phyloP scores from a whole-genome alignment of 257 asterid species.

The Nicotiana attenuata region DNA sequence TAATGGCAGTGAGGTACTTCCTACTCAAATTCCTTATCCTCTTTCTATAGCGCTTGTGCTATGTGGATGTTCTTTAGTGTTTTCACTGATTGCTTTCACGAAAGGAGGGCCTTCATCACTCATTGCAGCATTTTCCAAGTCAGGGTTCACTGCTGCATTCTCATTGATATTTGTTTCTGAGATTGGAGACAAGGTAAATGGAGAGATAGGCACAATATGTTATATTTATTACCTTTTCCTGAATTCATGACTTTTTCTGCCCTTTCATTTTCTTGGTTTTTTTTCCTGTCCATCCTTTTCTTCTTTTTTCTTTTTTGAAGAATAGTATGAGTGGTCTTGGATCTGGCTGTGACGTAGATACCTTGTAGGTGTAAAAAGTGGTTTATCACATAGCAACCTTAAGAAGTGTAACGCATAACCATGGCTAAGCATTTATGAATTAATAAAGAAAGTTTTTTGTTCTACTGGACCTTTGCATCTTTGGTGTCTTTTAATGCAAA shows the following conservation, averaged over 20 bases:
- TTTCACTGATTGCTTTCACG: conserved; percentile 48
- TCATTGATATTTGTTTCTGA: conserved; percentile 86
- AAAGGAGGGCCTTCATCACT: conserved; percentile 62
- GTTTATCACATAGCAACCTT: not conserved
- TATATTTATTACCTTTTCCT: not conserved
- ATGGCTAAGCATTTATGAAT: not conserved
- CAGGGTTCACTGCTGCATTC: conserved; percentile 96
- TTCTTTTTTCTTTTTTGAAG: not conserved
- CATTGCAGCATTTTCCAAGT: conserved; percentile 69
- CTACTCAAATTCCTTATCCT: conserved; percentile 60
- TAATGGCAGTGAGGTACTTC: conserved; percentile 52
- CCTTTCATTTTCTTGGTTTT: not conserved
- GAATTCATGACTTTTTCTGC: not conserved
- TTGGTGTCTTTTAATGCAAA: not conserved
- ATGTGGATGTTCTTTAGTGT: conserved; percentile 60
- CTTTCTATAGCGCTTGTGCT: conserved; percentile 70
- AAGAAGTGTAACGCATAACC: not conserved
- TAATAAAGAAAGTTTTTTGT: not conserved
- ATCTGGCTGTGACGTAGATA: not conserved
- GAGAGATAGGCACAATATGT: not conserved
- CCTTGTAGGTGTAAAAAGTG: not conserved
- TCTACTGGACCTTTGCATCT: no score
- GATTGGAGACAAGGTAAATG: conserved; percentile 88
- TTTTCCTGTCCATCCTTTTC: not conserved
- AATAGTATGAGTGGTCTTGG: not conserved